phyloP scores from a whole-genome alignment of 2,329 filamentous ascomycete genomes.

The Chaetomium strumarium region DNA sequence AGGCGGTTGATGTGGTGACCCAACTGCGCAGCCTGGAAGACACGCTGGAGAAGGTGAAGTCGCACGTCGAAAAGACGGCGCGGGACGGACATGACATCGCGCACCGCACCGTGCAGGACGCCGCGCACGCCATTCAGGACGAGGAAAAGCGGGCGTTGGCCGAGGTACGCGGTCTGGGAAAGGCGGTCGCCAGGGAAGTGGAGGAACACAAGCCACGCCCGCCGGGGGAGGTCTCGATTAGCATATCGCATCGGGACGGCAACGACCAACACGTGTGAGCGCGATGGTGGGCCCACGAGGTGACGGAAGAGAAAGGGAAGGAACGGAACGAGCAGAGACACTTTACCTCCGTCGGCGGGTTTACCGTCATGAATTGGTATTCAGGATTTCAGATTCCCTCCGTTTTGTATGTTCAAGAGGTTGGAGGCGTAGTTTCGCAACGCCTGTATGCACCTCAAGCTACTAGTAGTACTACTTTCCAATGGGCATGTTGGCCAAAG shows the following conservation, averaged over 20 bases:
- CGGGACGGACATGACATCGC: background rate
- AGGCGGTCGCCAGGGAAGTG: background rate
- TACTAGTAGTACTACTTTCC: too few species aligned
- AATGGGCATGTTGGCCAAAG: too few species aligned
- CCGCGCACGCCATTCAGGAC: background rate
- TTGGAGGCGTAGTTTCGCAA: too few species aligned
- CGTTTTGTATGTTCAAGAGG: too few species aligned
- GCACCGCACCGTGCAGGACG: background rate
- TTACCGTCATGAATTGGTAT: background rate
- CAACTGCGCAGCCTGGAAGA: constrained; percentile 8
- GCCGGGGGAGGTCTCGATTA: constrained; percentile 4
- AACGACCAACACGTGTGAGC: background rate
- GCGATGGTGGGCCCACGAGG: background rate
- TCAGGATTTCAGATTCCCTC: too few species aligned
- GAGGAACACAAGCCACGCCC: constrained; percentile 4
- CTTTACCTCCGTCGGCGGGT: too few species aligned
- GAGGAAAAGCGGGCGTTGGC: constrained; percentile 3
- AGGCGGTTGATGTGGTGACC: background rate
- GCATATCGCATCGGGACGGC: background rate
- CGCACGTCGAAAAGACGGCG: constrained; percentile 2
- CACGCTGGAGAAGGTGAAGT: constrained; percentile 2
- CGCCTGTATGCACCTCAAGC: too few species aligned
- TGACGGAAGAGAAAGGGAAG: background rate
- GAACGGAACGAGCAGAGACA: too few species aligned
- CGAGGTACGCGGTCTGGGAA: constrained; percentile 3